These are phyloP conservation scores for Solanum arcanum DNA, from an alignment of 257 asterid genomes.

Conservation along the genomic window DNA sequence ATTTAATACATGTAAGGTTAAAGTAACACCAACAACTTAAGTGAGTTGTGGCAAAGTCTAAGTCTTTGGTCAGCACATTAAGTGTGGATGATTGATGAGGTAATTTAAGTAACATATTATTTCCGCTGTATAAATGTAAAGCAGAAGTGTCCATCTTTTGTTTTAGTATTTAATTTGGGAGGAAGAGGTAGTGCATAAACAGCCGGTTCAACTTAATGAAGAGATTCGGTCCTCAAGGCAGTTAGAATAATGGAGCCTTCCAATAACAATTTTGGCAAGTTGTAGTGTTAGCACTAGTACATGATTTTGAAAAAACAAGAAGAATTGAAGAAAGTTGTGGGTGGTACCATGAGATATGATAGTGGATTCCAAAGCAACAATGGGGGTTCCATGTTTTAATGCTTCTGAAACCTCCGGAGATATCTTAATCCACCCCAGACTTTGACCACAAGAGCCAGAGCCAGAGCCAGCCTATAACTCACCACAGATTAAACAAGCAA, in stretches of 20 bases:
- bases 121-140: neutral
- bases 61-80: neutral
- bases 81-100: neutral
- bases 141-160: neutral
- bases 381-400: constrained; percentile 50
- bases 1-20: neutral
- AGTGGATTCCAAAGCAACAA: constrained; percentile 97
- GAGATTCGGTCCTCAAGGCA: neutral
- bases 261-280: neutral
- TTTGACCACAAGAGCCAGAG: neutral
- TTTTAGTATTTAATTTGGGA: neutral
- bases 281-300: neutral
- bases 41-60: neutral
- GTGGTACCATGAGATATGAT: constrained; percentile 76
- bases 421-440: constrained; percentile 27
- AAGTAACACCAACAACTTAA: neutral
- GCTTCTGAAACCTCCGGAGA: constrained; percentile 79
- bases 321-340: no score
- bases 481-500: neutral
- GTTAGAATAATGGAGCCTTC: no score
- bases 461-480: neutral
- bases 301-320: neutral
- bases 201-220: neutral
- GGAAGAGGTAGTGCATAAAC: neutral
- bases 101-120: neutral